Base-by-base conservation (phyloP, 176 grass and related monocot species). In the Zoysia japonica region DNA sequence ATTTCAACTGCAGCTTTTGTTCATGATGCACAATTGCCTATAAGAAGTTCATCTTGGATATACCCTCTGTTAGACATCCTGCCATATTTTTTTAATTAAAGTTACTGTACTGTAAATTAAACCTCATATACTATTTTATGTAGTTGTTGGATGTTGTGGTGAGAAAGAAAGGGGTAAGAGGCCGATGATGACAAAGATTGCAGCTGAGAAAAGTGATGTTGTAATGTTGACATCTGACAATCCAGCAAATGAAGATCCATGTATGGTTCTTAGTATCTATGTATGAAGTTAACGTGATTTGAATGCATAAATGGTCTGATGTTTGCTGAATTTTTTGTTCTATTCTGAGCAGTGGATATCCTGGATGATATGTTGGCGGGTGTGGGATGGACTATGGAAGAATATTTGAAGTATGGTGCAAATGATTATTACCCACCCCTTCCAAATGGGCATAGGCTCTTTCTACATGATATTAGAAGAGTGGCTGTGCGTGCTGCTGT, bases 361-460 rank as follows among this genome's bases (percentile, higher is more conserved):
- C 84, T 98, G 57, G 95, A 98, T 85, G 95, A 98, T 82, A 98
- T 98, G 95, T 87, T 98, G 78, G 90, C 65, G 46, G 95, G 95
- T 3, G 78, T 98, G 20, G 95, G 95, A 49, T 98, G 89, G 95
- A 98, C 88, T 61, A 98, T 98, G 95, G 78, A 94, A 89, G 95
- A 98, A 85, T 98, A 98, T 85, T 92, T 98, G 74, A 94, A 98
- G 75, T 79, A 89, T 48, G 90, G 95, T 13, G 71, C 89, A 71
- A 94, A 98, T 66, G 95, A 98, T 90, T 98, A 98, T 77, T 98
- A 98, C 71, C 95, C 95, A 28, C 95, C 95, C 42, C 90, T 98
- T 14, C 88, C 84, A 90, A 98, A 98, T 76, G 95, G 92, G 37
- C 92, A 93, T 75, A 88, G 95, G 82, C 74, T 98, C 52, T 98